Conservation (phyloP, 768 basidiomycete genomes). For the Pulveroboletus sp. region DNA sequence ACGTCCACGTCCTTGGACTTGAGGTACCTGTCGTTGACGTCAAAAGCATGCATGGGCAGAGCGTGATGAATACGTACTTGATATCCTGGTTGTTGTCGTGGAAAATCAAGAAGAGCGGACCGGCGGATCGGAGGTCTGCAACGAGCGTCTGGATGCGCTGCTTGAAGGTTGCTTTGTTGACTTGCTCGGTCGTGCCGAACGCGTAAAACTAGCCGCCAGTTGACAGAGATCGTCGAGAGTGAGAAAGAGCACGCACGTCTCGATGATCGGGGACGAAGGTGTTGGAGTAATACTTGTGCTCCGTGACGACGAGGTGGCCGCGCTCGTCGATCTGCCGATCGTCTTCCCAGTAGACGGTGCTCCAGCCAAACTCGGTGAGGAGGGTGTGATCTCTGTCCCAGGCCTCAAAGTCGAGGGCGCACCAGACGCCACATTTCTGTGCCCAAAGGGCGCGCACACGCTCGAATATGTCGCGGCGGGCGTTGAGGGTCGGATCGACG, state of each 20-base stretch:
- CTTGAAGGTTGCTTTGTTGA: constrained; percentile 52
- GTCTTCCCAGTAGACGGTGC: constrained; percentile 52
- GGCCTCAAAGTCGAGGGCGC: constrained; percentile 76
- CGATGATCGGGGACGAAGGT: constrained; percentile 61
- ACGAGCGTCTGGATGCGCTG: constrained; percentile 47
- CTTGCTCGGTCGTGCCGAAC: constrained; percentile 58
- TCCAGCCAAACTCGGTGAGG: constrained; percentile 84
- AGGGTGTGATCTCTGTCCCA: constrained; percentile 75
- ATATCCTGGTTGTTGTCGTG: constrained; percentile 78
- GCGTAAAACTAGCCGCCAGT: constrained; percentile 68
- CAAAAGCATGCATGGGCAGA: background rate
- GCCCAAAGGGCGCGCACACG: constrained; percentile 60
- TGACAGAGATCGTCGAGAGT: no score
- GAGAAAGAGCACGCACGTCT: constrained; percentile 38
- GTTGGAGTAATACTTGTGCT: constrained; percentile 56
- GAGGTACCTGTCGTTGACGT: constrained; percentile 44
- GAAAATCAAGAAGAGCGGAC: constrained; percentile 75
- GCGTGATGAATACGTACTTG: constrained; percentile 42
- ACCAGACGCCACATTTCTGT: constrained; percentile 65
- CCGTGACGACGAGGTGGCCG: constrained; percentile 63
- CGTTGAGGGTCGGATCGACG: constrained; percentile 48
- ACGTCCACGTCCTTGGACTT: constrained; percentile 48
- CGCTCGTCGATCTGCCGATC: constrained; percentile 44
- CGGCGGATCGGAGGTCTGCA: constrained; percentile 34
- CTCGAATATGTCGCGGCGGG: constrained; percentile 65